phyloP scores from a whole-genome alignment of 169 alveolate genomes.

The Plasmodium berghei region DNA sequence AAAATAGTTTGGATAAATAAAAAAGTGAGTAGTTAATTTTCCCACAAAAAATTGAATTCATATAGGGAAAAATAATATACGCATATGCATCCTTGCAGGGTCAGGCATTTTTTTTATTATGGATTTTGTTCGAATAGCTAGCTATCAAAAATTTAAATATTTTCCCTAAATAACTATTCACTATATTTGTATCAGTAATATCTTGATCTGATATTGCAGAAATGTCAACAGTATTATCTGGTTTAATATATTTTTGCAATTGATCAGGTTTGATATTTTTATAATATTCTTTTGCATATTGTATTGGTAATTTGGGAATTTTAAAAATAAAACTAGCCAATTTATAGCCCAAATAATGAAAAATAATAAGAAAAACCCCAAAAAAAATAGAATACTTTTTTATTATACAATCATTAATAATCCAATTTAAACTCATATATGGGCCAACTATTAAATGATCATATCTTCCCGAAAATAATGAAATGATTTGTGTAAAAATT shows the following conservation, averaged over 20 bases:
- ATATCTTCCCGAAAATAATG: constrained; percentile 18
- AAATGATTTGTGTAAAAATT: constrained; percentile 27
- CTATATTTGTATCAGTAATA: neutral
- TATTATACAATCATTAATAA: constrained; percentile 9
- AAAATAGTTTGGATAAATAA: no score
- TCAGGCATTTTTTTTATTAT: no score
- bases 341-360: constrained; percentile 50
- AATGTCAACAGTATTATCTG: constrained; percentile 11
- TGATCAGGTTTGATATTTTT: constrained; percentile 11
- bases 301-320: constrained; percentile 17
- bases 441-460: constrained; percentile 32
- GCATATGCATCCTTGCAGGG: no score
- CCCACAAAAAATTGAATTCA: no score
- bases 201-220: neutral
- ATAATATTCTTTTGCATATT: constrained; percentile 22
- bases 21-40: no score
- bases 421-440: constrained; percentile 67
- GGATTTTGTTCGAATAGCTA: no score
- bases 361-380: constrained; percentile 3
- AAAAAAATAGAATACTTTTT: constrained; percentile 4
- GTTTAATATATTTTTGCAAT: neutral
- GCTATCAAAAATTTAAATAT: neutral
- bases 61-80: no score
- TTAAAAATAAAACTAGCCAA: constrained; percentile 30
- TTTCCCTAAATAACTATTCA: constrained; percentile 5